A percentile compares a stretch with the other conserved stretches of the same genome.
These are phyloP conservation scores for Diaporthe longicolla DNA, from an alignment of 2,329 filamentous ascomycete species.

Conservation along the genomic window DNA sequence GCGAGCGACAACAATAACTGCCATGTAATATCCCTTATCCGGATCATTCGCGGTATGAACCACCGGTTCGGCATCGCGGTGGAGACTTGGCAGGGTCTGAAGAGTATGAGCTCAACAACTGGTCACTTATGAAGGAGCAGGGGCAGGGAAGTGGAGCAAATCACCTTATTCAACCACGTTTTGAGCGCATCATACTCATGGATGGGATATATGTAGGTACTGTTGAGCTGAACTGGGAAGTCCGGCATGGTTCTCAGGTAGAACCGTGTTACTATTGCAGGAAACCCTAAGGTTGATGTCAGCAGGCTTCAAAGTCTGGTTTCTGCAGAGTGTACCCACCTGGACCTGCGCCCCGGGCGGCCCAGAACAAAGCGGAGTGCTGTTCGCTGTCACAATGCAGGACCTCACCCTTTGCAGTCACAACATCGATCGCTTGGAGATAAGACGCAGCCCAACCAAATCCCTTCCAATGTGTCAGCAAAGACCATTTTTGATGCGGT, in stretches of 20 bases:
- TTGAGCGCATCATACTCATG: not conserved
- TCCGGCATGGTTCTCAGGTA: not conserved
- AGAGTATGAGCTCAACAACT: not conserved
- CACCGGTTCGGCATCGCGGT: not conserved
- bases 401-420: not conserved
- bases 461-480: not conserved
- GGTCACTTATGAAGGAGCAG: too few relatives aligned
- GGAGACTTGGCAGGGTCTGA: not conserved
- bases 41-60: not conserved
- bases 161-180: slow-evolving; percentile 6
- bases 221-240: not conserved
- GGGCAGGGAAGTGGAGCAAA: not conserved
- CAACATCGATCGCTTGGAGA: not conserved
- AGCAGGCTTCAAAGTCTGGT: not conserved
- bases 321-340: not conserved
- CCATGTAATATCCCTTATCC: not conserved
- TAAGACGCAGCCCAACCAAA: slow-evolving; percentile 7
- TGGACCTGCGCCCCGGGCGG: not conserved
- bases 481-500: too few relatives aligned
- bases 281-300: not conserved
- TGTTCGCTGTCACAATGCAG: not conserved
- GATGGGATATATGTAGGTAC: slow-evolving; percentile 1
- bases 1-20: not conserved
- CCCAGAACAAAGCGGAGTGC: not conserved
- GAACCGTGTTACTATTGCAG: not conserved